Evolutionary conservation across 2,329 filamentous ascomycete species (phyloP).

Genomic region (Monosporascus sp.): DNA sequence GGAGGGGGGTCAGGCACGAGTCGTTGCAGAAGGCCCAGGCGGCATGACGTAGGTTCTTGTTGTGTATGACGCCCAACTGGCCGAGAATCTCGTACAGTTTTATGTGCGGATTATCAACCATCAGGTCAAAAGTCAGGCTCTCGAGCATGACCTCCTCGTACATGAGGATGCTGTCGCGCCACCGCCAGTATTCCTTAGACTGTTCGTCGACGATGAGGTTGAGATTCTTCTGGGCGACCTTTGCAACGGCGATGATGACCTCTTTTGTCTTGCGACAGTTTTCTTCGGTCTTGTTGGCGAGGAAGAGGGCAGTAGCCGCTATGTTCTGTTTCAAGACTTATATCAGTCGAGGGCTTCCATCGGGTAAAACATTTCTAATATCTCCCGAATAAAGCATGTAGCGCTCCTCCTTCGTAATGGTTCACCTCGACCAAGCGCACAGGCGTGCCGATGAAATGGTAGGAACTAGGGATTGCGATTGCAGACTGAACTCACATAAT

Average conservation of each 20-base stretch:
- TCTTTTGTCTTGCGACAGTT: constrained; percentile 95
- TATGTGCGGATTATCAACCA: constrained; percentile 82
- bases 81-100: constrained; percentile 77
- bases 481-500: constrained; percentile 61
- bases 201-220: constrained; percentile 91
- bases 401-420: background rate
- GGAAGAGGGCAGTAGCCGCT: constrained; percentile 83
- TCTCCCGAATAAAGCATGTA: background rate
- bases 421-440: background rate
- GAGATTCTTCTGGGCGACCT: constrained; percentile 90
- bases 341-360: constrained; percentile 8
- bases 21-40: constrained; percentile 96
- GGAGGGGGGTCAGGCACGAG: constrained; percentile 76
- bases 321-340: constrained; percentile 53
- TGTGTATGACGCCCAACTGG: constrained; percentile 67
- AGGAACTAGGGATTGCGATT: background rate
- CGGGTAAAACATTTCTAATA: background rate
- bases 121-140: constrained; percentile 86
- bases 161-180: constrained; percentile 88
- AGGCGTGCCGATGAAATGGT: too few species aligned
- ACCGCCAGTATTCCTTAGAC: constrained; percentile 96
- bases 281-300: constrained; percentile 96
- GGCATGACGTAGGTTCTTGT: constrained; percentile 76
- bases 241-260: constrained; percentile 86
- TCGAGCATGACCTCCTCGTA: constrained; percentile 93